Base-by-base conservation (phyloP, 805 yeast species). In the Saturnispora besseyi region DNA sequence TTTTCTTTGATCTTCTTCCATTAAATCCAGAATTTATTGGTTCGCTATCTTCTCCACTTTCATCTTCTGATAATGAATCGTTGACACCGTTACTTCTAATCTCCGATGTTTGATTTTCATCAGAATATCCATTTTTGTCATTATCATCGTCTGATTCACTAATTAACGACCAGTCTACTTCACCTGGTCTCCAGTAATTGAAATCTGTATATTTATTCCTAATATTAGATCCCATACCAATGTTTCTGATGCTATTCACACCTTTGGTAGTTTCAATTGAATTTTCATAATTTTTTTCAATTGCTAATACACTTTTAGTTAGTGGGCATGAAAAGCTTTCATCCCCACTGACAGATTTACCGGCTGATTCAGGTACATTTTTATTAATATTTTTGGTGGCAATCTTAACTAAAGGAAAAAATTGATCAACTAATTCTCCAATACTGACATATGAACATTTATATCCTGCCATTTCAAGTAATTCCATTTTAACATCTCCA, bases 401-500 rank as follows among this genome's bases (percentile, higher is more conserved):
- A 21, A 29, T 40, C 18, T 29, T 41, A 10, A 36, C 57, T 38
- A 56, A 58, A 8, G 99, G 99, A 75, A 93, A 93, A 65, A 90
- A 90, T 65, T 93, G 98, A 66, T 93, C 99, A 11, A 93, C 97
- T 49, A 93, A 73, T 64, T 93, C 98, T 42, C 93, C 87, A 60
- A 93, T 91, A 55, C 82, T 82, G 46, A 93, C 79, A 63, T 93
- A 93, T 0, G 95, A 82, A 47, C 93, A 82, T 61, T 78, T 85
- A 65, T 86, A 87, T 2, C 99, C 99, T 0, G 97, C 95, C 60
- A 93, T 73, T 63, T 93, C 98, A 49, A 93, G 72, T 55, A 93
- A 74, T 66, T 93, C 99, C 96, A 93, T 85, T 70, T 88, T 96
- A 40, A 93, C 99, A 56, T 93, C 98, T 2, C 97, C 96, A 54